Conservation (phyloP, 2,329 filamentous ascomycete genomes). For the Curvularia hawaiiensis region DNA sequence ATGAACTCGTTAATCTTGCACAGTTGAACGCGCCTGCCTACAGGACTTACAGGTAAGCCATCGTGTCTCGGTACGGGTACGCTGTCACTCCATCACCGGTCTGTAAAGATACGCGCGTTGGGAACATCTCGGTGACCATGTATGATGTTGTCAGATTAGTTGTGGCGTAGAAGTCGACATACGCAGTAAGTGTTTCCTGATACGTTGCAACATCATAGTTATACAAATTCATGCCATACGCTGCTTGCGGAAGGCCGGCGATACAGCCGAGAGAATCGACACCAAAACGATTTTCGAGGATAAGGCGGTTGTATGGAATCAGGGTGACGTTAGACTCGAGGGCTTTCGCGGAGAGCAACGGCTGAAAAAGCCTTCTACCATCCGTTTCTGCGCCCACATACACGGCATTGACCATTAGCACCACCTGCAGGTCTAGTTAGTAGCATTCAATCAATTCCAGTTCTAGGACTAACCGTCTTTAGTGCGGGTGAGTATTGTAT, state of each 20-base stretch:
- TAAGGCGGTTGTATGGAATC: constrained; percentile 5
- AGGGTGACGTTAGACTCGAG: background rate
- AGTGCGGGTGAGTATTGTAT: background rate
- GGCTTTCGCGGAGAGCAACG: background rate
- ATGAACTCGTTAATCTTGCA: background rate
- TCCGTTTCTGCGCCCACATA: background rate
- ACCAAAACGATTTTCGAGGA: constrained; percentile 1
- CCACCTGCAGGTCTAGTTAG: background rate
- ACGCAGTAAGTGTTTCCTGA: background rate
- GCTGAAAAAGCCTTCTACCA: background rate
- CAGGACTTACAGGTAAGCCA: background rate
- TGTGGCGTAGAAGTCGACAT: background rate
- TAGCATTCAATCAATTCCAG: too few relatives aligned
- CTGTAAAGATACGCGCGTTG: background rate
- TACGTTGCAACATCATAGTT: constrained; percentile 1
- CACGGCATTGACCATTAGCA: constrained; percentile 1
- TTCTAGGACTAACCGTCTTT: background rate
- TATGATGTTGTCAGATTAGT: background rate
- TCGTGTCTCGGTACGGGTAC: constrained; percentile 1
- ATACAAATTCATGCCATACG: constrained; percentile 1
- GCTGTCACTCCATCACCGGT: background rate
- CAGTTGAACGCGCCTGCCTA: too few relatives aligned
- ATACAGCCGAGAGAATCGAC: constrained; percentile 2
- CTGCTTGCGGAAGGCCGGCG: background rate
- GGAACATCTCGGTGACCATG: constrained; percentile 1